Evolutionary conservation across 495 filamentous ascomycete species (phyloP), one percentile per base, ranked within the genome.

Genomic region (Penicillium egyptiacum): DNA sequence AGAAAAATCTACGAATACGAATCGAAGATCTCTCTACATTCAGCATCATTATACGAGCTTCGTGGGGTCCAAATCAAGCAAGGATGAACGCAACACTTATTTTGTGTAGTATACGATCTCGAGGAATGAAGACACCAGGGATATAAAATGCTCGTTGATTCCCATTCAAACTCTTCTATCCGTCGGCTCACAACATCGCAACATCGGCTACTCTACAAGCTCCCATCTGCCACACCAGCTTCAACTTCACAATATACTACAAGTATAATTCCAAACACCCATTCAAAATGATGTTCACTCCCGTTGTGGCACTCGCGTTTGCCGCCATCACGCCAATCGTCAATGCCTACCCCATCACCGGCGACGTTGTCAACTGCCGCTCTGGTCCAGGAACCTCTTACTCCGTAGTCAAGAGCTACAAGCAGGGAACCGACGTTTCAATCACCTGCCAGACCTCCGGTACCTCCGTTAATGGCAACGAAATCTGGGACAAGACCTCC

Each of bases 401-500:
- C 60, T 37, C 47, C 2, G 52, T 63, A 7, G 53, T 63, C 51
- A 63, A 53, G 46, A 43, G 46, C 52, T 63, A 63, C 60, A 48
- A 56, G 14, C 31, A 47, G 19, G 49, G 56, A 35, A 12, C 28
- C 7, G 47, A 63, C 25, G 41, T 63, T 33, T n/a, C 20, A 33
- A 60, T 63, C 7, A 53, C 47, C 33, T 63, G 60, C 52, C 60
- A 63, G 22, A n/a, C 60, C 4, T 2, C 56, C 22, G 60, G 60
- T 25, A 56, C 56, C 19, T 49, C 48, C 41, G 23, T 63, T 53
- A 49, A 60, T 0, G 60, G 60, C 28, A 53, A 60, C 43, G 14
- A n/a, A 2, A 53, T 63, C 35, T 63, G 60, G 60, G 57, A 63
- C 48, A 56, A 59, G 43, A 63, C 60, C 17, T 35, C 48, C 6